phyloP scores from a whole-genome alignment of 352 stramenopile species.

The Phytophthora megakarya region DNA sequence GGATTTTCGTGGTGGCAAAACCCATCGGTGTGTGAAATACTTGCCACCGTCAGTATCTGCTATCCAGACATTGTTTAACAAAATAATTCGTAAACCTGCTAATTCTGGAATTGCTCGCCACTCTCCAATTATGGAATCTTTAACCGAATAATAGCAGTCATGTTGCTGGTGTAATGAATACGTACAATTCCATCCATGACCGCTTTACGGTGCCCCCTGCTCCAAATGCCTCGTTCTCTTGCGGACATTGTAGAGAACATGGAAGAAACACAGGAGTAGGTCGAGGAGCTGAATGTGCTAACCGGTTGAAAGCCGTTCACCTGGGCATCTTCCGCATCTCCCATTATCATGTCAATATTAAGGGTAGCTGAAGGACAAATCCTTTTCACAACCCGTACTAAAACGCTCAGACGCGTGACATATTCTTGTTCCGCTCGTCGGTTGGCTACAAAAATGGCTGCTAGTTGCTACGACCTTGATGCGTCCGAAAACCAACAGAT shows the following conservation, averaged over 20 bases:
- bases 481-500: background rate
- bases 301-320: no score
- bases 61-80: no score
- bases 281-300: no score
- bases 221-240: background rate
- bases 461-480: background rate
- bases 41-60: no score
- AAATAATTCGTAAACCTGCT: constrained; percentile 4
- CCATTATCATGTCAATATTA: no score
- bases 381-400: no score
- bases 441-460: background rate
- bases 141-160: constrained; percentile 2
- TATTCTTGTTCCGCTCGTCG: background rate
- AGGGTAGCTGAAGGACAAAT: no score
- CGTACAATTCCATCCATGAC: constrained; percentile 2
- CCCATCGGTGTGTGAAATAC: no score
- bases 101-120: background rate
- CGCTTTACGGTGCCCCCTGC: background rate
- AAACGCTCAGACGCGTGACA: background rate
- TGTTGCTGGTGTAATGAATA: constrained; percentile 1
- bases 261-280: background rate
- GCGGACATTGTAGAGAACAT: background rate
- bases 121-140: background rate
- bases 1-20: no score
- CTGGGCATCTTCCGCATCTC: no score